Evolutionary conservation across 148 eudicot species (phyloP).

Genomic region (Camellia japonica): DNA sequence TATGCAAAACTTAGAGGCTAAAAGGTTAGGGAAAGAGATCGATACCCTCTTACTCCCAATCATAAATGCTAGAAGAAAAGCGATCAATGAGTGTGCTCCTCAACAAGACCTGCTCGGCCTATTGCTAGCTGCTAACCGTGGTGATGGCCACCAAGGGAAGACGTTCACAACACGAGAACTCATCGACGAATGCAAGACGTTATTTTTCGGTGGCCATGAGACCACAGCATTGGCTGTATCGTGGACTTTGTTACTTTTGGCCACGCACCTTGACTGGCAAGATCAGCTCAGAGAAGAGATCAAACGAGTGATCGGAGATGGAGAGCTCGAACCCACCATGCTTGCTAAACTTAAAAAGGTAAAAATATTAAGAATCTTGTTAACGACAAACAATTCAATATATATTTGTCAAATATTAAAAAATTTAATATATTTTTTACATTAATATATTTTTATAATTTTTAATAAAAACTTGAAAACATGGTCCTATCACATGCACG

Average conservation of each 20-base stretch:
- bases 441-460: no score
- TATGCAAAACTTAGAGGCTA: conserved; percentile 52
- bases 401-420: no score
- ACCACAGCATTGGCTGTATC: conserved; percentile 75
- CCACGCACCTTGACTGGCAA: conserved; percentile 74
- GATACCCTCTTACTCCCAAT: conserved; percentile 54
- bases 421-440: no score
- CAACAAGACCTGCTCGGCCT: conserved; percentile 70
- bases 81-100: conserved; percentile 18
- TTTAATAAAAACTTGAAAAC: no score
- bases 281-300: conserved; percentile 69
- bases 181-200: conserved; percentile 89
- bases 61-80: conserved; percentile 45
- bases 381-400: no score
- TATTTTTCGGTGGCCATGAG: conserved; percentile 88
- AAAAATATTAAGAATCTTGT: not conserved
- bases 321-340: conserved; percentile 57
- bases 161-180: conserved; percentile 57
- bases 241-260: conserved; percentile 75
- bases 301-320: conserved; percentile 58
- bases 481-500: no score
- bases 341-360: conserved; percentile 81
- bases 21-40: conserved; percentile 63
- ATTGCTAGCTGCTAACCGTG: conserved; percentile 41
- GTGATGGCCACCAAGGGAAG: conserved; percentile 28